These are phyloP conservation scores for Entomortierella chlamydospora DNA, from an alignment of 192 early-diverging fungal species.

Conservation along the genomic window DNA sequence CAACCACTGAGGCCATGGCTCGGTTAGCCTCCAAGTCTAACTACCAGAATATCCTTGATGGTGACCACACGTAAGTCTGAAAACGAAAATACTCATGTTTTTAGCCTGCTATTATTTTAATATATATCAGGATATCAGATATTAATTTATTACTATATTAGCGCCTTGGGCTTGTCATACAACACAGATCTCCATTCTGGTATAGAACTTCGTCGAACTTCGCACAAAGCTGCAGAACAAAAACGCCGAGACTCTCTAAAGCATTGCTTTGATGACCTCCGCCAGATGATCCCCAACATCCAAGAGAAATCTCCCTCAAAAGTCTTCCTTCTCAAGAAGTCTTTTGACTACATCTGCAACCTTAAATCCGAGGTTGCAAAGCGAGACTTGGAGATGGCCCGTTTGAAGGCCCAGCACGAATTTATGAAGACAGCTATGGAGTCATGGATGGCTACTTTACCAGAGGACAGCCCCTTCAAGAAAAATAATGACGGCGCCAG, in stretches of 20 bases:
- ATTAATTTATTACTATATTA: neutral
- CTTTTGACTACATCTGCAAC: slow-evolving; percentile 52
- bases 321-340: slow-evolving; percentile 49
- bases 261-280: slow-evolving; percentile 88
- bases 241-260: slow-evolving; percentile 95
- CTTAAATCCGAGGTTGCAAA: slow-evolving; percentile 45
- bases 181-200: slow-evolving; percentile 80
- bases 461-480: slow-evolving; percentile 30
- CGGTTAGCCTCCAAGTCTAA: slow-evolving; percentile 68
- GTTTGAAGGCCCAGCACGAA: slow-evolving; percentile 34
- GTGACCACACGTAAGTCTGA: slow-evolving; percentile 76
- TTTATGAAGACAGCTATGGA: slow-evolving; percentile 44
- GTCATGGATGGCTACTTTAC: slow-evolving; percentile 31
- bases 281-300: slow-evolving; percentile 69
- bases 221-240: slow-evolving; percentile 97
- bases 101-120: too few species aligned
- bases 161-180: slow-evolving; percentile 80
- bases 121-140: too few species aligned
- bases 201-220: slow-evolving; percentile 84
- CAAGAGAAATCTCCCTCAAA: slow-evolving; percentile 50
- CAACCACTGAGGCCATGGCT: slow-evolving; percentile 50
- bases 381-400: slow-evolving; percentile 46
- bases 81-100: neutral
- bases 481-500: neutral
- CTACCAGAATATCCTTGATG: slow-evolving; percentile 91